These are phyloP conservation scores for Raffaelea albimanens DNA, from an alignment of 2,329 filamentous ascomycete species.

Conservation along the genomic window DNA sequence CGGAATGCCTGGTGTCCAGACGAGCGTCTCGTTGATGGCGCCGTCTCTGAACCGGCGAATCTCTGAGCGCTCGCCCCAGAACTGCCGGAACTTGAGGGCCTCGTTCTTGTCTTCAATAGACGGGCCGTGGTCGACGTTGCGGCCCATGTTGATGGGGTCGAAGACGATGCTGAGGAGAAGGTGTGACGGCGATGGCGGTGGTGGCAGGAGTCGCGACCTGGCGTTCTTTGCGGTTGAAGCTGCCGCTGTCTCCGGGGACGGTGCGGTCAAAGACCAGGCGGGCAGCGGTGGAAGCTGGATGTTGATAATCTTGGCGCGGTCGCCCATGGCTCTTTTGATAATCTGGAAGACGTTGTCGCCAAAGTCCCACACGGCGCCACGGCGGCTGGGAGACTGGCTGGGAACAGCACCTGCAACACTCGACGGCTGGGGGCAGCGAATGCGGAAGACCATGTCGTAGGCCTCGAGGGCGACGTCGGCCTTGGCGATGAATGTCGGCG, in stretches of 20 bases:
- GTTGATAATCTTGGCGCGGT: slow-evolving; percentile 62
- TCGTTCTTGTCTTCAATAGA: slow-evolving; percentile 77
- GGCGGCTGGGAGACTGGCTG: slow-evolving; percentile 21
- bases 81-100: slow-evolving; percentile 71
- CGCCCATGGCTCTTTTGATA: slow-evolving; percentile 62
- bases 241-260: slow-evolving; percentile 7
- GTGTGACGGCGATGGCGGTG: background rate
- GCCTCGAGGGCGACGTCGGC: slow-evolving; percentile 43
- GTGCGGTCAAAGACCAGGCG: slow-evolving; percentile 38
- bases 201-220: background rate
- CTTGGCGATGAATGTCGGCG: slow-evolving; percentile 68
- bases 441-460: slow-evolving; percentile 39
- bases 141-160: slow-evolving; percentile 60
- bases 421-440: slow-evolving; percentile 15
- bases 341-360: slow-evolving; percentile 52
- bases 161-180: slow-evolving; percentile 62
- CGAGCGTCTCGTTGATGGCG: slow-evolving; percentile 82
- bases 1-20: slow-evolving; percentile 55
- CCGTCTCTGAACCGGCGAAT: slow-evolving; percentile 91
- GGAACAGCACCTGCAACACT: background rate
- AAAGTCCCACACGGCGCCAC: slow-evolving; percentile 34
- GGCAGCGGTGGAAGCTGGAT: slow-evolving; percentile 32
- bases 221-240: background rate
- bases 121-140: slow-evolving; percentile 81
- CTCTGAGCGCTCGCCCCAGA: slow-evolving; percentile 93